Base-by-base conservation (phyloP, 805 yeast species). In the Cyberlindnera suaveolens region DNA sequence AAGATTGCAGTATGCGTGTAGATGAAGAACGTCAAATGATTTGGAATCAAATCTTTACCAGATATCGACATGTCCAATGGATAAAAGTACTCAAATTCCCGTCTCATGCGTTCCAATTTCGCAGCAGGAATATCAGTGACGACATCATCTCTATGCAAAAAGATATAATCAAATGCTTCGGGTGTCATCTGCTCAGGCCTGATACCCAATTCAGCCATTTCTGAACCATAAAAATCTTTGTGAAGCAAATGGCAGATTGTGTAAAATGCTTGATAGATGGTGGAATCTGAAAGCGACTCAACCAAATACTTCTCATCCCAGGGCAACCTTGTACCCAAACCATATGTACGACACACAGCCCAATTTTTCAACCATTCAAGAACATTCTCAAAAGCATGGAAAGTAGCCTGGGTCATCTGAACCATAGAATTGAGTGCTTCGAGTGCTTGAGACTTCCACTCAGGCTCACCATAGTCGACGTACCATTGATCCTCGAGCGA, bases 401-500 rank as follows among this genome's bases (percentile, higher is more conserved):
- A 77, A 34, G 95, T 86, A 70, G 90, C 98, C 39, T 81, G 72
- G 41, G 82, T 74, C 72, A 77, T 91, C 10, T 90, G 76, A 63
- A 85, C 77, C 91, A 93, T 81, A 46, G 66, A 62, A 38, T 72
- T 74, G 48, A 93, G 74, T 63, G 95, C 84, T 56, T 84, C 93
- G 50, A 80, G 68, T 42, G 96, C 95, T 62, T 77, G 78, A 14
- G 72, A 66, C 61, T 85, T 86, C 99, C 99, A 93, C 14, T 41
- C 44, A 10, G 34, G 29, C 36, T 43, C 41, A 31, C 99, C 98
- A 60, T 91, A 91, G 63, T 91, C 96, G 58, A 87, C 75, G 66
- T 78, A 91, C 98, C 98, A 91, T 73, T 91, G 99, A 67, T 91
- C 98, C 68, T 93, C 97, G 40, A 93, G 77, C 4, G 97, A 88